Conservation (phyloP, 2,329 filamentous ascomycete genomes). For the Penicillium griseofulvum region DNA sequence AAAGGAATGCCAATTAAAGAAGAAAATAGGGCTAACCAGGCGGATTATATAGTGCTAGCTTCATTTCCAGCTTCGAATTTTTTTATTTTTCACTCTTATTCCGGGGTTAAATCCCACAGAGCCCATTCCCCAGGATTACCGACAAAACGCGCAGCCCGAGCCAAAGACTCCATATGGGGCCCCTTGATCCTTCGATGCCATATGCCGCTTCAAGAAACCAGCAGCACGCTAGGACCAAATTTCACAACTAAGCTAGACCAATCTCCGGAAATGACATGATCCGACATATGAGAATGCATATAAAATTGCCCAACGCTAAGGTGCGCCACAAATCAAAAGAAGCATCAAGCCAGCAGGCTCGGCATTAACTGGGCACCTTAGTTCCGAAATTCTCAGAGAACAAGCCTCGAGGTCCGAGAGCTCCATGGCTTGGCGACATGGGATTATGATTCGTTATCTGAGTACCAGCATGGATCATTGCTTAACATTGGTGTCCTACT, state of each 20-base stretch:
- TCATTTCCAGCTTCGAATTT: neutral
- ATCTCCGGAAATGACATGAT: slow-evolving; percentile 10
- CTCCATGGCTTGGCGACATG: slow-evolving; percentile 4
- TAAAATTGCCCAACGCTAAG: slow-evolving; percentile 6
- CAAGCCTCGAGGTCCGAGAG: slow-evolving; percentile 9
- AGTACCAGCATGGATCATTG: neutral
- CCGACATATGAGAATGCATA: slow-evolving; percentile 1
- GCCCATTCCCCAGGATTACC: slow-evolving; percentile 6
- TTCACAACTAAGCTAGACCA: slow-evolving; percentile 11
- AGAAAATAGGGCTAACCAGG: neutral
- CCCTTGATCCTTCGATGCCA: slow-evolving; percentile 7
- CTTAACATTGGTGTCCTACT: neutral
- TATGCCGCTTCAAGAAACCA: slow-evolving; percentile 4
- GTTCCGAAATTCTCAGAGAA: slow-evolving; percentile 5
- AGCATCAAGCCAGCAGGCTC: slow-evolving; percentile 8
- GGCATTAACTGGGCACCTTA: slow-evolving; percentile 6
- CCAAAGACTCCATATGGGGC: slow-evolving; percentile 1
- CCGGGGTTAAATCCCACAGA: slow-evolving; percentile 5
- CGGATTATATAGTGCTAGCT: slow-evolving; percentile 8
- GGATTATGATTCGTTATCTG: neutral
- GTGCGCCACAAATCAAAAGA: slow-evolving; percentile 18
- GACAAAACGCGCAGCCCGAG: slow-evolving; percentile 1
- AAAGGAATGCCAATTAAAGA: neutral
- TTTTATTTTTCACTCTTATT: neutral
- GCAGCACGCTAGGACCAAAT: slow-evolving; percentile 8